Evolutionary conservation across 2,329 filamentous ascomycete species (phyloP).

Genomic region (Fusarium chaquense): DNA sequence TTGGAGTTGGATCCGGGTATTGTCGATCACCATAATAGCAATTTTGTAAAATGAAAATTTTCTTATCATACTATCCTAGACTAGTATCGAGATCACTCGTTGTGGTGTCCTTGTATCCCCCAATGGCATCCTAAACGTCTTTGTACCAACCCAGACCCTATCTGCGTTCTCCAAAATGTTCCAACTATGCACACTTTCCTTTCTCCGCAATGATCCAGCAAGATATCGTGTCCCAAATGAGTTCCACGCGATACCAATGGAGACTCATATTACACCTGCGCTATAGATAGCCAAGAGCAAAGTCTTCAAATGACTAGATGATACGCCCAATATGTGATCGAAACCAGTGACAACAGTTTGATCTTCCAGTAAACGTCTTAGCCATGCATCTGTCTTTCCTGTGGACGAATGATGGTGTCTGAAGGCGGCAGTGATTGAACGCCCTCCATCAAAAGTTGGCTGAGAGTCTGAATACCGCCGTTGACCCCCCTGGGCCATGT

Average conservation of each 20-base stretch:
- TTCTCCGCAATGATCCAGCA: not conserved
- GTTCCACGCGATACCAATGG: not conserved
- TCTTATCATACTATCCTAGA: not conserved
- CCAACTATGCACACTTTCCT: not conserved
- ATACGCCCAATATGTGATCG: not conserved
- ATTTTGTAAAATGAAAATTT: slow-evolving; percentile 21
- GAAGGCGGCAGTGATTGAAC: slow-evolving; percentile 22
- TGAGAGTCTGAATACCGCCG: not conserved
- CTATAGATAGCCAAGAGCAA: not conserved
- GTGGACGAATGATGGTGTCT: slow-evolving; percentile 11
- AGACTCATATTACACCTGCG: not conserved
- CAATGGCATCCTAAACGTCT: not conserved
- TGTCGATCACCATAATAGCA: slow-evolving; percentile 18
- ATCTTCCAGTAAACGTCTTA: not conserved
- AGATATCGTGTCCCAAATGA: not conserved
- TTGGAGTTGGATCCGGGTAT: slow-evolving; percentile 26
- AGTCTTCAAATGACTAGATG: not conserved
- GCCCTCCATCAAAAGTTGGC: slow-evolving; percentile 24
- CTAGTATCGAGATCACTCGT: not conserved
- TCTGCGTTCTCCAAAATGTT: not conserved
- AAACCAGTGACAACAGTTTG: not conserved
- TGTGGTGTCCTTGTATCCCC: not conserved
- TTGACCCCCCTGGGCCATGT: not conserved
- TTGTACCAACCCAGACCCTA: not conserved
- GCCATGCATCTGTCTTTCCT: slow-evolving; percentile 1